Evolutionary conservation across 225 moss, liverwort and hornwort species (phyloP).

Genomic region (Pleurozium schreberi): DNA sequence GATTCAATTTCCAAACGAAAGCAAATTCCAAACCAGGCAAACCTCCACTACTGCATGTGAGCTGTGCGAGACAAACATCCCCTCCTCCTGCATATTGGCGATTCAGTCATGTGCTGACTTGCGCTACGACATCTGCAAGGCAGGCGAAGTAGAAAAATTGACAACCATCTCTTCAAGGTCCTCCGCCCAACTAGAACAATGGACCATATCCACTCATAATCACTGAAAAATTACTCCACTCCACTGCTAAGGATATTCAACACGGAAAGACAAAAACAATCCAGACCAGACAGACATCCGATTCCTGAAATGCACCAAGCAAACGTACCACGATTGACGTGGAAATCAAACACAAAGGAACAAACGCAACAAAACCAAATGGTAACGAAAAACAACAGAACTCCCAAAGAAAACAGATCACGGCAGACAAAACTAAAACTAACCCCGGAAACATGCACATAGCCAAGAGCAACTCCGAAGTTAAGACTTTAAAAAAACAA

Average conservation of each 20-base stretch:
- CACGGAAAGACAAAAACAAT: no score
- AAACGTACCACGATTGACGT: rapidly evolving
- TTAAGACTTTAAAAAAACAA: no score
- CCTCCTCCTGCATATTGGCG: no score
- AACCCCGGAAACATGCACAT: rapidly evolving
- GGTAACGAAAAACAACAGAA: rapidly evolving
- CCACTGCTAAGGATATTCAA: not conserved
- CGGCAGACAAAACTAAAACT: rapidly evolving
- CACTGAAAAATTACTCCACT: not conserved
- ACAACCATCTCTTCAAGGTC: not conserved
- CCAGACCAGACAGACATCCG: rapidly evolving
- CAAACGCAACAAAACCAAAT: rapidly evolving
- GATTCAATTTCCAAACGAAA: no score
- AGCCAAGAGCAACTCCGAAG: no score
- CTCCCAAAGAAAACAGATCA: not conserved
- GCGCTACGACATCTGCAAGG: no score
- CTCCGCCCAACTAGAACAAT: rapidly evolving
- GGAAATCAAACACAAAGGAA: not conserved
- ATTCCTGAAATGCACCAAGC: not conserved
- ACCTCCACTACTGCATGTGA: no score
- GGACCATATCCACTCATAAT: not conserved
- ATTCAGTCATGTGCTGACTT: no score
- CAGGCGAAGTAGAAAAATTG: not conserved
- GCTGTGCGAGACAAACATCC: no score
- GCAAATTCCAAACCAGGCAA: no score